Evolutionary conservation across 108 stramenopile genomes (phyloP).

Genomic region (Discostella pseudostelligera): DNA sequence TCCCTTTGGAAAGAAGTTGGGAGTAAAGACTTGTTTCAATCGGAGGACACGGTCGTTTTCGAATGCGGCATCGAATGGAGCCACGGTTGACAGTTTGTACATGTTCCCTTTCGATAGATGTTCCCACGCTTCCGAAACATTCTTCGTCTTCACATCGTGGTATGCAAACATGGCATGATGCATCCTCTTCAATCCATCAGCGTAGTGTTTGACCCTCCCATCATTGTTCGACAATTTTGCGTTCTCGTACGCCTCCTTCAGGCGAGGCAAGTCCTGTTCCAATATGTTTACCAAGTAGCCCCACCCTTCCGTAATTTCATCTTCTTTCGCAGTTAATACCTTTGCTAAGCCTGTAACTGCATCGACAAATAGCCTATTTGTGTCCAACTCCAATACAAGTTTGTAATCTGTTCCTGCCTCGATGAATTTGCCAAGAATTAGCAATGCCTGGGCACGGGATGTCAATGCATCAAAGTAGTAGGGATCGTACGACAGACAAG

Average conservation of each 20-base stretch:
- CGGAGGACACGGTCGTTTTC: constrained; percentile 56
- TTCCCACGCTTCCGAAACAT: constrained; percentile 65
- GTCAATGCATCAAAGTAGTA: constrained; percentile 64
- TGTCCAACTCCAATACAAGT: constrained; percentile 56
- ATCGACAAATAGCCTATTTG: constrained; percentile 51
- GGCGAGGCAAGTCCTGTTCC: constrained; percentile 31
- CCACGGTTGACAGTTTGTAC: constrained; percentile 66
- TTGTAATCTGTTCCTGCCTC: constrained; percentile 62
- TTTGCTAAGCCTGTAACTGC: constrained; percentile 66
- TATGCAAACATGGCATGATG: constrained; percentile 76
- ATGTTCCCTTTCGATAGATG: constrained; percentile 55
- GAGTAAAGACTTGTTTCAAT: constrained; percentile 64
- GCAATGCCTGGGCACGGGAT: constrained; percentile 55
- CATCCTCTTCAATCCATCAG: constrained; percentile 62
- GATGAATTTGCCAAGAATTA: constrained; percentile 73
- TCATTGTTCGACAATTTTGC: constrained; percentile 13
- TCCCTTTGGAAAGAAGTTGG: constrained; percentile 63
- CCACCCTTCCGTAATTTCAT: constrained; percentile 63
- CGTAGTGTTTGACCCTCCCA: constrained; percentile 25
- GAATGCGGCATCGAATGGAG: constrained; percentile 50
- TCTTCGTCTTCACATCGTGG: constrained; percentile 76
- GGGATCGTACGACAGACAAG: constrained; percentile 56
- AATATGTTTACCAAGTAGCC: constrained; percentile 41
- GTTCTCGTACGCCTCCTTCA: constrained; percentile 29
- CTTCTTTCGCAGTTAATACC: constrained; percentile 66